A percentile compares a stretch with the other conserved stretches of the same genome.
phyloP scores from a whole-genome alignment of 495 filamentous ascomycete species.

The Halenospora varia region DNA sequence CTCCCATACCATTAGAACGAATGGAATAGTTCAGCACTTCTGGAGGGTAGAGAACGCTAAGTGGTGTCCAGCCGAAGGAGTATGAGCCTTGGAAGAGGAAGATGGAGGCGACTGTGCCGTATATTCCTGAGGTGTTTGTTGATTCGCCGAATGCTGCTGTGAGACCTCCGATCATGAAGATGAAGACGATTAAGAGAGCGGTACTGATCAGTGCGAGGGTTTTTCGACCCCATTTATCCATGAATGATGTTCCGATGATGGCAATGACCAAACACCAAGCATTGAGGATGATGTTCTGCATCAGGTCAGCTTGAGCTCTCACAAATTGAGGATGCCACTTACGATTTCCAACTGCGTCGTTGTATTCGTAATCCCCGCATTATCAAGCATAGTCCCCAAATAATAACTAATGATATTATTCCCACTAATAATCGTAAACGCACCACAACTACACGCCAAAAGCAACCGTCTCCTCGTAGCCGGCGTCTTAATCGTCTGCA shows the following conservation, averaged over 20 bases:
- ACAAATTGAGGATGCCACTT: constrained; percentile 1
- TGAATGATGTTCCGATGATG: constrained; percentile 56
- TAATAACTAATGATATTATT: constrained; percentile 47
- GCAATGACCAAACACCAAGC: constrained; percentile 62
- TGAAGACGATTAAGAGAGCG: constrained; percentile 22
- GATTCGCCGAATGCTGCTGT: constrained; percentile 22
- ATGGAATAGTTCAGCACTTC: constrained; percentile 36
- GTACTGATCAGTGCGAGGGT: constrained; percentile 35
- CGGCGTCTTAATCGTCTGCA: constrained; percentile 27
- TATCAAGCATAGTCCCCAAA: constrained; percentile 33
- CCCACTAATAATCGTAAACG: constrained; percentile 29
- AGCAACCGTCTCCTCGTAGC: constrained; percentile 20
- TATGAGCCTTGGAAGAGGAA: constrained; percentile 38
- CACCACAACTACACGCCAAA: constrained; percentile 23
- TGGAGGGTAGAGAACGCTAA: constrained; percentile 38
- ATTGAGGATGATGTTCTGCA: constrained; percentile 43
- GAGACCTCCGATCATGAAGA: constrained; percentile 37
- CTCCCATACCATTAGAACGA: constrained; percentile 30
- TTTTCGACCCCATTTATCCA: constrained; percentile 61
- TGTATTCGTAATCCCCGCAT: constrained; percentile 21
- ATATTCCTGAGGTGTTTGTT: constrained; percentile 14
- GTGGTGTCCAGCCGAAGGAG: constrained; percentile 37
- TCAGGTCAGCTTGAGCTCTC: constrained; percentile 4
- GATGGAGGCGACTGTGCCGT: constrained; percentile 14
- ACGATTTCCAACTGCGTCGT: constrained; percentile 20